Evolutionary conservation across 2,329 filamentous ascomycete genomes (phyloP).

Genomic region (Leptographium radiaticola): DNA sequence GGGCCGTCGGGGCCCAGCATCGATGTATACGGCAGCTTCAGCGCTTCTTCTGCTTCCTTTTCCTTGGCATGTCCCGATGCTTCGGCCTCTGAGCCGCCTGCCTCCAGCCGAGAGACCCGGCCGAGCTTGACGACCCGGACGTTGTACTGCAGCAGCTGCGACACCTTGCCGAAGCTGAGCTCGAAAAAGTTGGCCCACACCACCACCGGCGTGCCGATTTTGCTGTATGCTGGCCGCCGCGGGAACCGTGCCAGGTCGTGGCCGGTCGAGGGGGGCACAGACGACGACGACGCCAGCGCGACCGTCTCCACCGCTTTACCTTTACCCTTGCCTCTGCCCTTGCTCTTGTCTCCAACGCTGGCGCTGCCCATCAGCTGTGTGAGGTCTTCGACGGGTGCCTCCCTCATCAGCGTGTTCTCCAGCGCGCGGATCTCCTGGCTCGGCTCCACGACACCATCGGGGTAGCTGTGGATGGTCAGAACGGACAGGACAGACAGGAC

Average conservation of each 20-base stretch:
- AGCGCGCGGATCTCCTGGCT: constrained; percentile 16
- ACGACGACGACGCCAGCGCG: neutral
- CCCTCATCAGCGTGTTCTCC: constrained; percentile 13
- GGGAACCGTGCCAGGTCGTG: constrained; percentile 21
- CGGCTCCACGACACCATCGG: constrained; percentile 8
- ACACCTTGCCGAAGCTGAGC: constrained; percentile 22
- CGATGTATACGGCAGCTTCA: neutral
- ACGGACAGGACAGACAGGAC: too few species aligned
- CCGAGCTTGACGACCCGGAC: constrained; percentile 20
- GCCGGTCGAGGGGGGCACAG: neutral
- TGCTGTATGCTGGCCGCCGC: constrained; percentile 35
- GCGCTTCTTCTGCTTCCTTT: neutral
- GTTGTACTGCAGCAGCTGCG: constrained; percentile 30
- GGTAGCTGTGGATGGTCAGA: constrained; percentile 4
- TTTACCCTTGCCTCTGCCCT: neutral
- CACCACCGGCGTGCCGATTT: constrained; percentile 24
- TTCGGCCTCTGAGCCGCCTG: too few species aligned
- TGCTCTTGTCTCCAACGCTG: neutral
- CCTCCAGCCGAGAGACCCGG: neutral
- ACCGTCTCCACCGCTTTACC: neutral
- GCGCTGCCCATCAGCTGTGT: neutral
- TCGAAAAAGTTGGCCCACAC: constrained; percentile 45
- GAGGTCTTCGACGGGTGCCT: neutral
- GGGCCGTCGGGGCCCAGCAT: neutral
- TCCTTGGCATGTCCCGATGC: too few species aligned